A percentile compares a stretch with the other conserved stretches of the same genome.
phyloP scores from a whole-genome alignment of 176 grass and related monocot genomes.

The Paspalum vaginatum region DNA sequence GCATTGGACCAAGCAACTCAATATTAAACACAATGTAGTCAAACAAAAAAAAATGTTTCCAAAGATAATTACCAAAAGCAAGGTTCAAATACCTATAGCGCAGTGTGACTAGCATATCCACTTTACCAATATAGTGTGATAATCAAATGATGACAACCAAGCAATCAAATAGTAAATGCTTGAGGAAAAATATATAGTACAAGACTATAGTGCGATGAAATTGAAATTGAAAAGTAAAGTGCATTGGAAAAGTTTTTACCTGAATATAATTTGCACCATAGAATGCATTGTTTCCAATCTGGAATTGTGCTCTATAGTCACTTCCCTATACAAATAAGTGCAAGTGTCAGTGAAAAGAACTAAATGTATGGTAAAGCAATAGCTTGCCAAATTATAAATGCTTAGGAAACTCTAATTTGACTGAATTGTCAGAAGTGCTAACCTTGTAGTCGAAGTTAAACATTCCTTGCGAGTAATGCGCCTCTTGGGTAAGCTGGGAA shows the following conservation, averaged over 20 bases:
- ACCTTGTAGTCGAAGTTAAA: slow-evolving; percentile 99
- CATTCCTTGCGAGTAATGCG: slow-evolving; percentile 98
- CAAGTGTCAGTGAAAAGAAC: slow-evolving; percentile 34
- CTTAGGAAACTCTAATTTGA: background rate
- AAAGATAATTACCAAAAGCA: background rate
- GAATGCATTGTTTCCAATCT: slow-evolving; percentile 98
- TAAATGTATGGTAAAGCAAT: slow-evolving; percentile 14
- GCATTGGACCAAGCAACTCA: slow-evolving; percentile 3
- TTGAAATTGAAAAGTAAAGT: slow-evolving; percentile 6
- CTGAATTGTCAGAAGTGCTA: slow-evolving; percentile 13
- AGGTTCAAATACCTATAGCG: slow-evolving; percentile 1
- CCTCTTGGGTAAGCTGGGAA: slow-evolving; percentile 90
- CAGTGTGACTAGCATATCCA: slow-evolving; percentile 20
- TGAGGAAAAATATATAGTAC: background rate
- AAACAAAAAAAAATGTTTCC: slow-evolving; percentile 15
- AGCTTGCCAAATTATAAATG: background rate
- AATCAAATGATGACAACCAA: background rate
- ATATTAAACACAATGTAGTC: background rate
- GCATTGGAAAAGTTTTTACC: slow-evolving; percentile 38
- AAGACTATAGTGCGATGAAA: too few relatives aligned
- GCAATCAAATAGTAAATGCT: background rate
- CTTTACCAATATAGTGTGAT: background rate
- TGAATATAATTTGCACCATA: slow-evolving; percentile 99
- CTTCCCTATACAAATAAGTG: slow-evolving; percentile 62
- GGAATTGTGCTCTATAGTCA: slow-evolving; percentile 88